Evolutionary conservation across 139 green algal genomes (phyloP).

Genomic region (Micromonas pusilla): DNA sequence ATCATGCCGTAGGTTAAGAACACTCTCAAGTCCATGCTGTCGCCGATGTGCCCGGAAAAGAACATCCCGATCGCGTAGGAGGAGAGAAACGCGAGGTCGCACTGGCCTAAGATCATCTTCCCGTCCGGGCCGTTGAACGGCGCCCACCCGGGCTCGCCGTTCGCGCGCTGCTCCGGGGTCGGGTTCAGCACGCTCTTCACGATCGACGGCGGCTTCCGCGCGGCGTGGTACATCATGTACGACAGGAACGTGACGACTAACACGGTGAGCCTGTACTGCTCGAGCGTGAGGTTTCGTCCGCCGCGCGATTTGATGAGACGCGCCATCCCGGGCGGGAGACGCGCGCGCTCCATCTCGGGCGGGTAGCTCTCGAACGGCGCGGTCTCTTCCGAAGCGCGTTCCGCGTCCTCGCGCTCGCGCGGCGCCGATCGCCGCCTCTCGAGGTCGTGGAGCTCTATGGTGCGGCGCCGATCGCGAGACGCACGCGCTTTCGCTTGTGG

Average conservation of each 20-base stretch:
- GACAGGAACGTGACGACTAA: conserved; percentile 82
- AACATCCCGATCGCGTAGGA: conserved; percentile 90
- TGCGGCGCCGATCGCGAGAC: too few relatives aligned
- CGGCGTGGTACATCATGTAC: conserved; percentile 84
- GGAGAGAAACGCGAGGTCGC: conserved; percentile 85
- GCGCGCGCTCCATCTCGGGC: background rate
- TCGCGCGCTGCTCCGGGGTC: too few relatives aligned
- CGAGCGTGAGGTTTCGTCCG: background rate
- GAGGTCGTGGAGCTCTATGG: too few relatives aligned
- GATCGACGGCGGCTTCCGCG: conserved; percentile 80
- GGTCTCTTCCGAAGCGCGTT: too few relatives aligned
- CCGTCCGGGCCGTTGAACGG: conserved; percentile 75
- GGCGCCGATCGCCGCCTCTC: too few relatives aligned
- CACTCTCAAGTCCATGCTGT: conserved; percentile 72
- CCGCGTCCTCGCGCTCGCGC: too few relatives aligned
- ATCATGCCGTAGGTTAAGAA: conserved; percentile 87
- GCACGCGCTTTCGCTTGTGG: too few relatives aligned
- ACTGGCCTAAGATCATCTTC: conserved; percentile 64
- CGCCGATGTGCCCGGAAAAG: conserved; percentile 77
- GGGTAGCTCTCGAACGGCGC: too few relatives aligned
- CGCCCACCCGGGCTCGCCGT: conserved; percentile 56
- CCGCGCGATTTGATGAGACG: background rate
- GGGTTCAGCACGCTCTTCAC: conserved; percentile 64
- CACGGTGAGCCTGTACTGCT: conserved; percentile 42
- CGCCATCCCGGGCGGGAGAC: background rate